Percentiles rank a stretch among this genome's conserved stretches.
phyloP scores from a whole-genome alignment of 1,284 basidiomycete species.

The Coniferiporia weirii region DNA sequence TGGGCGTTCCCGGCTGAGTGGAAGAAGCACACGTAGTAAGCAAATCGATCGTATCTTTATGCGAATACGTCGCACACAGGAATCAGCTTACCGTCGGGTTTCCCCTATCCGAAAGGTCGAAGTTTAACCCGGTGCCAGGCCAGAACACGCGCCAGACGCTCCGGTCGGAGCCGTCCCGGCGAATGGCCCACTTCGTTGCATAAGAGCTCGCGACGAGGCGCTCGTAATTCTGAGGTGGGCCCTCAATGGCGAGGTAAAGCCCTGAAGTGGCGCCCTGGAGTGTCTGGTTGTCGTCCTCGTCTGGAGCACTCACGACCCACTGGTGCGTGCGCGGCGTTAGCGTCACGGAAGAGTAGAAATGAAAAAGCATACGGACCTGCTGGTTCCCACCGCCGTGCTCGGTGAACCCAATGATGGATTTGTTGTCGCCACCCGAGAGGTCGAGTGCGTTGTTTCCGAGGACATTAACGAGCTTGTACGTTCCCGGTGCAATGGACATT shows the following conservation, averaged over 20 bases:
- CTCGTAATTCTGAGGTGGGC: constrained; percentile 21
- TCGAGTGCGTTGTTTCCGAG: constrained; percentile 23
- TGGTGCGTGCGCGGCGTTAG: constrained; percentile 12
- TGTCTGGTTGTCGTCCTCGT: constrained; percentile 27
- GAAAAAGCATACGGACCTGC: constrained; percentile 10
- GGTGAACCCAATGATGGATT: constrained; percentile 22
- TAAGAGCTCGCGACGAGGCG: constrained; percentile 23
- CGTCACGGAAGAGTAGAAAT: not conserved
- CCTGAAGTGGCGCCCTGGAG: constrained; percentile 26
- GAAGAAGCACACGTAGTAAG: not conserved
- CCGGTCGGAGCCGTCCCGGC: constrained; percentile 2
- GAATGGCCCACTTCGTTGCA: constrained; percentile 12
- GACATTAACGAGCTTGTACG: constrained; percentile 26
- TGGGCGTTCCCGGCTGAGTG: constrained; percentile 8
- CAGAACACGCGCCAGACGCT: constrained; percentile 13
- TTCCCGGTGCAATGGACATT: constrained; percentile 16
- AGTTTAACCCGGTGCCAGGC: constrained; percentile 16
- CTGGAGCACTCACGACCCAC: constrained; percentile 30
- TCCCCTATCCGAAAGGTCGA: constrained; percentile 14
- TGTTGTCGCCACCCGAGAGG: constrained; percentile 26
- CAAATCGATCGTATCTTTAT: not conserved
- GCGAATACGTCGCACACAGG: not conserved
- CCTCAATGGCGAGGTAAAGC: constrained; percentile 28
- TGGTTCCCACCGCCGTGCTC: constrained; percentile 15
- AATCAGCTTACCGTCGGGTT: constrained; percentile 5